Evolutionary conservation across 1,284 basidiomycete genomes (phyloP), one percentile per base, ranked within the genome.

Genomic region (Puccinia coronata): DNA sequence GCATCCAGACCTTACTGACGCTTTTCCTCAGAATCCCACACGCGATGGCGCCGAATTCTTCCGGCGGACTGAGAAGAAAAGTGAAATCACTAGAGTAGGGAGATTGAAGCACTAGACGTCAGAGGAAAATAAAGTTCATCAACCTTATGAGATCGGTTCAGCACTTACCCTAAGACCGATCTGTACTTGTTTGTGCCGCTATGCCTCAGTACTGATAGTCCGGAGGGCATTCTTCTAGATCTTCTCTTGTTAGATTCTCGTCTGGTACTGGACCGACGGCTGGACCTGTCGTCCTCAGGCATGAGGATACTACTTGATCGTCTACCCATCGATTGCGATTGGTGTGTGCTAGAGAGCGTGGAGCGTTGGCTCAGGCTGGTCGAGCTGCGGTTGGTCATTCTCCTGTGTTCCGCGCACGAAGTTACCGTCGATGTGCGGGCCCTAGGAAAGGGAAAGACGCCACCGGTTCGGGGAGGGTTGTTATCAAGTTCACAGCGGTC

Each of bases 141-240:
- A 55, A 41, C 11, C 18, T 55, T 49, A 11, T n/a, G 3, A 9
- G 31, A 67, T 18, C 47, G 23, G n/a, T 67, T 25, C 3, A 51
- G 16, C 28, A 43, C 79, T 67, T 43, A 80, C 79, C 49, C 49
- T 18, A 80, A 25, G 49, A 80, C 57, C 53, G 51, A 70, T 23
- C 79, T 43, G 71, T 71, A 63, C 49, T 72, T 71, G 41, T n/a
- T 65, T 25, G 69, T 63, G 6, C 79, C 69, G 51, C 79, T 71
- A 41, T 80, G 69, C 47, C 59, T 80, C 6, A 80, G 47, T 31
- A 80, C 53, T 14, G 79, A 80, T 0, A 80, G 55, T n/a, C 79
- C 79, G 23, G 79, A 80, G 34, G 70, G 70, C 70, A 80, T 80
- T 55, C 79, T 73, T 74, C 79, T 80, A 5, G 79, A 80, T 55